These are phyloP conservation scores for Phytopythium montanum DNA, from an alignment of 352 stramenopile genomes.

Conservation along the genomic window DNA sequence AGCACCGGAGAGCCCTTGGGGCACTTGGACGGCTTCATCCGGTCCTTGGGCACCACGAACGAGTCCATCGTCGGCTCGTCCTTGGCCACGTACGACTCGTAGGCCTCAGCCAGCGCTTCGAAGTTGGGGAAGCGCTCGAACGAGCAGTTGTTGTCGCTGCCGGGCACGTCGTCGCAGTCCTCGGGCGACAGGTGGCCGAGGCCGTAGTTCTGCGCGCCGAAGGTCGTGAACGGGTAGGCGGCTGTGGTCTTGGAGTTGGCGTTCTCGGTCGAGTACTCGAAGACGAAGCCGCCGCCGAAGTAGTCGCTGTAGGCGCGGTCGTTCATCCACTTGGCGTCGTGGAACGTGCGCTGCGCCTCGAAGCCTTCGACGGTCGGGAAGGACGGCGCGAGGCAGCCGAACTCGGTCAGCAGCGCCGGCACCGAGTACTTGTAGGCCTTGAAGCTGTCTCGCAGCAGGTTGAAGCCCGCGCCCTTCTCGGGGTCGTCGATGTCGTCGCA, in stretches of 20 bases:
- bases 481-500: conserved; percentile 55
- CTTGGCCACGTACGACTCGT: conserved; percentile 28
- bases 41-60: conserved; percentile 20
- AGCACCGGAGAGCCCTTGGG: conserved; percentile 14
- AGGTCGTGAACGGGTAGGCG: conserved; percentile 62
- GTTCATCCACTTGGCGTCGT: conserved; percentile 65
- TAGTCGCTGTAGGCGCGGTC: conserved; percentile 38
- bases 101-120: conserved; percentile 41
- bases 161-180: conserved; percentile 44
- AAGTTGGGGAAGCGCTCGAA: conserved; percentile 71
- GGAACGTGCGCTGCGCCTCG: conserved; percentile 71
- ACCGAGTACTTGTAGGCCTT: conserved; percentile 48
- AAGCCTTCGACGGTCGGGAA: conserved; percentile 56
- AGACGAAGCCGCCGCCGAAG: conserved; percentile 65
- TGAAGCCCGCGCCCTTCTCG: conserved; percentile 46
- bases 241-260: conserved; percentile 56
- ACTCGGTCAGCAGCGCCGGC: conserved; percentile 28
- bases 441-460: conserved; percentile 57
- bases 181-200: conserved; percentile 68
- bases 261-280: conserved; percentile 81
- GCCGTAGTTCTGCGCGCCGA: conserved; percentile 69
- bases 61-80: conserved; percentile 25
- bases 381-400: conserved; percentile 18
- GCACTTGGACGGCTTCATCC: conserved; percentile 15
- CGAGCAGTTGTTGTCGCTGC: conserved; percentile 35